Evolutionary conservation across 2,329 filamentous ascomycete species (phyloP), one percentile per base, ranked within the genome.

Genomic region (Xylariaceae sp.): DNA sequence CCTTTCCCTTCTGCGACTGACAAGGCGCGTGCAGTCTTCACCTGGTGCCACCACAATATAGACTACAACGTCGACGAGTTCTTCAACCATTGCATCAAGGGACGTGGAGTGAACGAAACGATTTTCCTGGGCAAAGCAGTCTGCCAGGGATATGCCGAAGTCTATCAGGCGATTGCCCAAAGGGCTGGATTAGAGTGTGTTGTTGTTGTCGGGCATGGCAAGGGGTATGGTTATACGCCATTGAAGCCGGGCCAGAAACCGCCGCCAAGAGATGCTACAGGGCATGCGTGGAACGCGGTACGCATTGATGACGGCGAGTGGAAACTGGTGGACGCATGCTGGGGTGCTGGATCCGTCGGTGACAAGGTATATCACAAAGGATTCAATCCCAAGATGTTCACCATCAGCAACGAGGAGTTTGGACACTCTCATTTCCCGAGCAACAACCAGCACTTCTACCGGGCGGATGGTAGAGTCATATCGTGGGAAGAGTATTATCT

Each of bases 41-140:
- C 88, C 1, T 99, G 94, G 94, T 84, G 91, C 41, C 92, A 97
- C 71, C 86, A 97, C 71, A 97, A 97, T 64, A 85, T 99, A 55
- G 79, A 79, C 46, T 99, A 97, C 69, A 89, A 97, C 68, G 83
- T 84, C 0, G 78, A 82, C 30, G 80, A 85, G 29, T 95, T 96
- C 74, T 95, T 95, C 67, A 81, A 79, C 54, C 81, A 85, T 37
- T 83, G 76, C 46, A 75, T 95, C 34, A 79, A 84, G 59, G 76
- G 80, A 6, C 84, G 83, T 42, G 86, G 84, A 0, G 86, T 90
- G 0, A 81, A 85, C 35, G 83, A 86, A 34, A 92, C 88, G 0
- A 81, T 97, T 8, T 79, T 84, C 32, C 80, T 80, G 12, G 94
- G 94, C 34, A 77, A 88, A 54, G 91, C 91, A 11, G 94, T 99